phyloP scores from a whole-genome alignment of 2,329 filamentous ascomycete species.

The Escovopsis sp. region DNA sequence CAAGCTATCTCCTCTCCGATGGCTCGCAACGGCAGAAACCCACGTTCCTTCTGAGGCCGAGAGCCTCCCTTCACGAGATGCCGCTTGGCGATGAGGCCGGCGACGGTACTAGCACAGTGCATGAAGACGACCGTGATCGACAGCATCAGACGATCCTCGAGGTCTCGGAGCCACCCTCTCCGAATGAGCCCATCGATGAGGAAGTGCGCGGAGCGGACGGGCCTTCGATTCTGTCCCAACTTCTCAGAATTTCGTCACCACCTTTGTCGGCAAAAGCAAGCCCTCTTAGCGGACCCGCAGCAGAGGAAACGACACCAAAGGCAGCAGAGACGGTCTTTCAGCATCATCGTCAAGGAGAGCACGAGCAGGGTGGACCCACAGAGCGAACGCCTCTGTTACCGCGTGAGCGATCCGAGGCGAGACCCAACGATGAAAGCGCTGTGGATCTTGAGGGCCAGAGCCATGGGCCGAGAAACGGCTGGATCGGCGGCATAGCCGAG shows the following conservation, averaged over 20 bases:
- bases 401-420: slow-evolving; percentile 14
- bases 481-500: slow-evolving; percentile 20
- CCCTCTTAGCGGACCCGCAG: not conserved
- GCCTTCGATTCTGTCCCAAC: slow-evolving; percentile 31
- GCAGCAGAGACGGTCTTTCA: slow-evolving; percentile 5
- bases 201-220: slow-evolving; percentile 11
- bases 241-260: slow-evolving; percentile 35
- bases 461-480: slow-evolving; percentile 15
- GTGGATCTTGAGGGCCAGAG: slow-evolving; percentile 40
- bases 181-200: slow-evolving; percentile 9
- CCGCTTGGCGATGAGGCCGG: slow-evolving; percentile 10
- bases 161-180: slow-evolving; percentile 34
- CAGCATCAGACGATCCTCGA: slow-evolving; percentile 42
- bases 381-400: slow-evolving; percentile 36
- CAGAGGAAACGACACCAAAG: not conserved
- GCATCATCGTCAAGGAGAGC: slow-evolving; percentile 4
- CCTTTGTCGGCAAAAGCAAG: slow-evolving; percentile 19
- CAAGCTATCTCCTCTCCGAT: slow-evolving; percentile 64
- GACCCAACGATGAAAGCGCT: slow-evolving; percentile 10
- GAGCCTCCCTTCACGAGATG: slow-evolving; percentile 16
- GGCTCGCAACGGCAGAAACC: slow-evolving; percentile 30
- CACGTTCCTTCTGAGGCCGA: slow-evolving; percentile 29
- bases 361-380: slow-evolving; percentile 10
- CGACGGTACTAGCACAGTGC: not conserved
- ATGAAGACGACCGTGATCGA: slow-evolving; percentile 11